phyloP scores from a whole-genome alignment of 164 flowering plant species.

The grape (Vitis vinifera) region ASM3070453v1 NC_081821.1:2557501-2558000 shows the following conservation, averaged over 20 bases:
- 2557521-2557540: no score
- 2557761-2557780: constrained; percentile 88
- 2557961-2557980: background rate
- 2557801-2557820: constrained; percentile 83
- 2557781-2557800: constrained; percentile 84
- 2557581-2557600: no score
- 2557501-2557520: no score
- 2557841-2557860: constrained; percentile 55
- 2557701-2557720: background rate
- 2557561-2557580: no score
- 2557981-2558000: background rate
- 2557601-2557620: no score
- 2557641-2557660: no score
- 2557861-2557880: constrained; percentile 89
- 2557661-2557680: no score
- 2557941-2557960: background rate
- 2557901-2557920: constrained; percentile 85
- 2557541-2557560: no score
- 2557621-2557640: no score
- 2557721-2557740: background rate
- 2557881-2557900: constrained; percentile 87
- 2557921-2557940: constrained; percentile 8
- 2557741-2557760: constrained; percentile 15
- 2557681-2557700: no score
- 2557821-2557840: constrained; percentile 75